Evolutionary conservation across 225 moss, liverwort and hornwort species (phyloP), one percentile per base, ranked within the genome.

Genomic region (Straminergon stramineum): DNA sequence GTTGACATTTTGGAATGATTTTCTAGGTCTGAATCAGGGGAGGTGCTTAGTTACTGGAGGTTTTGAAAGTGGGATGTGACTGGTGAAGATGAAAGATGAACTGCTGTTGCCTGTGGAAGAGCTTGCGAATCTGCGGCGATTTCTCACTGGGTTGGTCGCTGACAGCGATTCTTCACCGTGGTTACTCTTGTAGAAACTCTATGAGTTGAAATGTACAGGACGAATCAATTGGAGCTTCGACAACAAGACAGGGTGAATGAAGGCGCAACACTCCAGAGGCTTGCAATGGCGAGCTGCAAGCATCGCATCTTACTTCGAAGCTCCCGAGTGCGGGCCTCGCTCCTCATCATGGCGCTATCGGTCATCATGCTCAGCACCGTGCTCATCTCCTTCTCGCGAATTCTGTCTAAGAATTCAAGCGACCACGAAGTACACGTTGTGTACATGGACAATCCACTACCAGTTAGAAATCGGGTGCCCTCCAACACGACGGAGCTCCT

Each of bases 401-500:
- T 53, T 70, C 53, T 79, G n/a, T 8, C 68, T 30, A 88, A 35
- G 58, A 85, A 61, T 15, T 39, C 56, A 41, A 67, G 9, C 12
- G 43, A 58, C 2, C 92, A 89, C 57, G 87, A 92, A 80, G 90
- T 86, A 5, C 83, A 85, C 48, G 55, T 83, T 45, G 79, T 88
- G 81, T 58, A 74, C 35, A 69, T 92, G 14, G 85, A 89, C 52
- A 74, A 89, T 57, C 92, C 91, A 55, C 30, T 88, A 20, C 89
- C 90, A 55, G 60, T 75, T 64, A 70, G 79, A 41, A 89, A 87
- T n/a, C 57, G 16, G 32, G 65, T 76, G 16, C 89, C 92, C 14
- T 21, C 69, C 24, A 90, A 85, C 63, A 92, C 91, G 7, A 63
- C 85, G 35, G 92, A 91, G 76, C 92, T 95, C 3, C 60, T 95